Conservation (phyloP, 768 basidiomycete genomes). For the Phlebiopsis flavidoalba region DNA sequence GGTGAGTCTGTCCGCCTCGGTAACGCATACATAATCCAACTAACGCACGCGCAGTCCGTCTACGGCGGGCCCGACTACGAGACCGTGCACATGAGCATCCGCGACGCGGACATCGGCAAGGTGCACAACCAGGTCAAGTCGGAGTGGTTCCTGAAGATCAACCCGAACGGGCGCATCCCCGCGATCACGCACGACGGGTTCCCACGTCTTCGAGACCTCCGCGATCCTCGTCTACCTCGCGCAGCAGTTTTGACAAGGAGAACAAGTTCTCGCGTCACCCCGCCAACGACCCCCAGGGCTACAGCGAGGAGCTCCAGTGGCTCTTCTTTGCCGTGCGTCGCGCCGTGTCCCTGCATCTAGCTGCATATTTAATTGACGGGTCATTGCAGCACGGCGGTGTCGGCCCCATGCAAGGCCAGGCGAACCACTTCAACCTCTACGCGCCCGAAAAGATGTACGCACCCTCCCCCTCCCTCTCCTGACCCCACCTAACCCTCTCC, state of each 20-base stretch:
- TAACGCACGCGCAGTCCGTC: neutral
- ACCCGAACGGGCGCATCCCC: constrained; percentile 41
- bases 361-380: neutral
- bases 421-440: constrained; percentile 15
- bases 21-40: constrained; percentile 33
- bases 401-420: constrained; percentile 87
- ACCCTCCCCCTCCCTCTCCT: neutral
- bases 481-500: neutral
- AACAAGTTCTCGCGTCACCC: constrained; percentile 62
- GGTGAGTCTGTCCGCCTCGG: constrained; percentile 37
- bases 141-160: constrained; percentile 32
- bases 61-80: constrained; percentile 3
- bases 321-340: constrained; percentile 70
- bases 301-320: constrained; percentile 79
- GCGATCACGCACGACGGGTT: constrained; percentile 50
- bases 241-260: constrained; percentile 78
- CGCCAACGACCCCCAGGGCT: constrained; percentile 45
- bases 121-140: constrained; percentile 38
- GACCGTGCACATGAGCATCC: constrained; percentile 21
- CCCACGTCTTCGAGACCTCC: constrained; percentile 66
- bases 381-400: constrained; percentile 63
- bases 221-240: constrained; percentile 82
- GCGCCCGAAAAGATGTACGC: constrained; percentile 11
- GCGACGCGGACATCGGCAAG: constrained; percentile 51
- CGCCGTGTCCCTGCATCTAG: neutral